Conservation (phyloP, 768 basidiomycete genomes). For the Amanita molliuscula region DNA sequence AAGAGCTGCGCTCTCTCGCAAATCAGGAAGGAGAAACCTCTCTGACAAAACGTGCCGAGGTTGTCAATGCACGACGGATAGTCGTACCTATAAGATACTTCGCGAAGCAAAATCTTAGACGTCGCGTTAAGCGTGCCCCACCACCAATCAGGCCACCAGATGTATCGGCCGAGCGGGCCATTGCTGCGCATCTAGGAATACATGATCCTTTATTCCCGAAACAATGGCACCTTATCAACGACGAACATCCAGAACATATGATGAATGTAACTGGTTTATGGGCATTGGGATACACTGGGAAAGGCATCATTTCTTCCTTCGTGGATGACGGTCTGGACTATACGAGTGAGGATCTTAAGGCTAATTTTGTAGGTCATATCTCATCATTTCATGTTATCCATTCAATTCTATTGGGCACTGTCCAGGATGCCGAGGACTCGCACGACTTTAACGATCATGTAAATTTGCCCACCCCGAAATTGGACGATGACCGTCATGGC, state of each 20-base stretch:
- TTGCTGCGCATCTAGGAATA: conserved; percentile 57
- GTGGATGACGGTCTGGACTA: conserved; percentile 97
- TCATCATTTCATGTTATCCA: background rate
- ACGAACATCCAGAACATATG: conserved; percentile 66
- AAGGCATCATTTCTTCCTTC: conserved; percentile 77
- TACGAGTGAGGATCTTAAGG: conserved; percentile 73
- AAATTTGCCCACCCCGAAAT: conserved; percentile 74
- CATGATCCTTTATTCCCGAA: conserved; percentile 70
- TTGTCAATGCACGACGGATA: conserved; percentile 30
- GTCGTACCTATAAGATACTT: conserved; percentile 51
- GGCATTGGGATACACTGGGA: conserved; percentile 84
- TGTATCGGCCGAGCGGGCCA: conserved; percentile 28
- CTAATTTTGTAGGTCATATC: conserved; percentile 70
- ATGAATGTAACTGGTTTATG: conserved; percentile 94
- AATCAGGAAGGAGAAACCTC: conserved; percentile 5
- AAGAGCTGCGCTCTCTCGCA: conserved; percentile 30
- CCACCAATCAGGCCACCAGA: conserved; percentile 38
- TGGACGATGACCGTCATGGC: conserved; percentile 91
- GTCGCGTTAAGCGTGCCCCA: conserved; percentile 66
- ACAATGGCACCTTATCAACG: conserved; percentile 96
- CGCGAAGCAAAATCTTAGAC: conserved; percentile 52
- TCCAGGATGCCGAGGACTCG: conserved; percentile 75
- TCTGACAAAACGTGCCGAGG: conserved; percentile 31
- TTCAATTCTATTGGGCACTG: conserved; percentile 24
- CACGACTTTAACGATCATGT: conserved; percentile 96